These are phyloP conservation scores for Cystofilobasidium capitatum DNA, from an alignment of 768 basidiomycete genomes.

Conservation along the genomic window DNA sequence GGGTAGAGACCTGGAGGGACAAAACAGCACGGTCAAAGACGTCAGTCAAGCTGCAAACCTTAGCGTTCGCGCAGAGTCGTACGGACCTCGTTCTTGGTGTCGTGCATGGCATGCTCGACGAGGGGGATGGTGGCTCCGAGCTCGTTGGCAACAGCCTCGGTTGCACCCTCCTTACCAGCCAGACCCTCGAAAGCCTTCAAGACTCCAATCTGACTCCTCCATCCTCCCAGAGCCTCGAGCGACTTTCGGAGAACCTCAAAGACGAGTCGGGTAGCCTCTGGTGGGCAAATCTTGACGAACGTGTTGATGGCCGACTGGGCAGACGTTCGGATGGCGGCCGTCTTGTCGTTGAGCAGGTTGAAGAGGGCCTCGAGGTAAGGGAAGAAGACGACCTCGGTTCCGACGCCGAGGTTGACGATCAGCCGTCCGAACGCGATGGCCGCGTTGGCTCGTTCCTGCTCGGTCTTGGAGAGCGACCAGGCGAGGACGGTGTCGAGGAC, in stretches of 20 bases:
- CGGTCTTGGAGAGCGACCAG: constrained; percentile 35
- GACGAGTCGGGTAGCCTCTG: constrained; percentile 60
- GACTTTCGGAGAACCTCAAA: constrained; percentile 53
- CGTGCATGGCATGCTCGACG: constrained; percentile 85
- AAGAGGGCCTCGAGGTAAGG: constrained; percentile 66
- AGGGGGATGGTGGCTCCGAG: constrained; percentile 71
- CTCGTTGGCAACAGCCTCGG: constrained; percentile 69
- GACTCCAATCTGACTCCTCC: constrained; percentile 88
- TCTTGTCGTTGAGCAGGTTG: constrained; percentile 86
- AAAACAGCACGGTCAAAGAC: background rate
- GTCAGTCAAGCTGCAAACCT: no score
- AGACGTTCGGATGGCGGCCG: constrained; percentile 75
- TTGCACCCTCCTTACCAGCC: constrained; percentile 51
- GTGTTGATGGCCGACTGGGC: constrained; percentile 71
- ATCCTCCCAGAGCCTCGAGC: constrained; percentile 68
- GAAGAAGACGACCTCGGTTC: constrained; percentile 64
- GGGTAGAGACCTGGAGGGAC: constrained; percentile 60
- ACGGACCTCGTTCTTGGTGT: constrained; percentile 84
- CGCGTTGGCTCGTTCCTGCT: constrained; percentile 39
- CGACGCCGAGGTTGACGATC: constrained; percentile 42
- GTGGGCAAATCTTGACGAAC: constrained; percentile 71
- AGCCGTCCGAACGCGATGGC: constrained; percentile 38
- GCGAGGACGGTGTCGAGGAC: constrained; percentile 56
- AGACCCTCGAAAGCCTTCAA: constrained; percentile 74
- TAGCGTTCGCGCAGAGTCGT: no score